Evolutionary conservation across 2,329 filamentous ascomycete species (phyloP).

Genomic region (Alternaria burnsii): DNA sequence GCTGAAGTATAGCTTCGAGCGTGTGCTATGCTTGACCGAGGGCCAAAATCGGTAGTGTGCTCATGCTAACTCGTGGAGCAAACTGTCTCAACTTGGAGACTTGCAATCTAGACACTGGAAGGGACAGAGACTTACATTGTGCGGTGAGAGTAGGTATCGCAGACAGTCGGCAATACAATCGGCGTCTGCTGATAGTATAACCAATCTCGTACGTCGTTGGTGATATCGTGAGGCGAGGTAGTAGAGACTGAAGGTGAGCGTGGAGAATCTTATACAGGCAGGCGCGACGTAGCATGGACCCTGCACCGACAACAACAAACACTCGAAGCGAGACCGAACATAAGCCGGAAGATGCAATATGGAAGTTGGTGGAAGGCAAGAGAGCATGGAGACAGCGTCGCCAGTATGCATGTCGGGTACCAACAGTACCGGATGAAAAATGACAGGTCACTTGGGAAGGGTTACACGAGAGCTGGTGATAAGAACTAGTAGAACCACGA

Average conservation of each 20-base stretch:
- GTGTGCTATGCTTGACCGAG: background rate
- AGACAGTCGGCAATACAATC: background rate
- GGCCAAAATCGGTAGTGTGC: background rate
- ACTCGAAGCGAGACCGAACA: background rate
- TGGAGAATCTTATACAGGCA: conserved; percentile 15
- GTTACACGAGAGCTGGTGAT: background rate
- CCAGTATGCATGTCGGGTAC: conserved; percentile 5
- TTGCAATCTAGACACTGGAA: background rate
- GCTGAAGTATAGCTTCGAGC: background rate
- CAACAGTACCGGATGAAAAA: conserved; percentile 11
- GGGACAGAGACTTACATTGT: conserved; percentile 12
- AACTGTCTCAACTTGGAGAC: background rate
- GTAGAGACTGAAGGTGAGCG: conserved; percentile 8
- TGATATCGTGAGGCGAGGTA: conserved; percentile 13
- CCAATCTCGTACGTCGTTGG: background rate
- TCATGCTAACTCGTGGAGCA: background rate
- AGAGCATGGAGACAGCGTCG: background rate
- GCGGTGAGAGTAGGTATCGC: background rate
- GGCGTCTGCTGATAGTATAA: background rate
- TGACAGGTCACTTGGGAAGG: background rate
- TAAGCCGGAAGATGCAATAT: background rate
- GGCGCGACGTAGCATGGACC: conserved; percentile 19
- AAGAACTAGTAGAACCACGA: background rate
- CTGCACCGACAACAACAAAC: conserved; percentile 17
- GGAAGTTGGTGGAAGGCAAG: conserved; percentile 3